These are phyloP conservation scores for Wickerhamomyces rabaulensis DNA, from an alignment of 805 yeast genomes.

Conservation along the genomic window DNA sequence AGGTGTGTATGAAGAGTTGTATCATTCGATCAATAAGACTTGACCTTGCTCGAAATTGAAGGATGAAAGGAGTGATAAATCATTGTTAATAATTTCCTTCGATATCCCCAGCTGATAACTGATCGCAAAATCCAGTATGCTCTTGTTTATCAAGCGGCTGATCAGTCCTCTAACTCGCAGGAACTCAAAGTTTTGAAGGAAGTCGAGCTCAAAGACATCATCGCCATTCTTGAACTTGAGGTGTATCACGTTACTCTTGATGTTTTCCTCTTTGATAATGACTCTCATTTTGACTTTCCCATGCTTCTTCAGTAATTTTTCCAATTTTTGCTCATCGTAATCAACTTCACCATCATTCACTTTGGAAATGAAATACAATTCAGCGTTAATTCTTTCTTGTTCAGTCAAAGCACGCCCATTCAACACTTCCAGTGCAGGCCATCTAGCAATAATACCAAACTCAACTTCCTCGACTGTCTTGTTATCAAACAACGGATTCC, in stretches of 20 bases:
- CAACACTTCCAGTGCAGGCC: slow-evolving; percentile 33
- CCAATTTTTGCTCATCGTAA: slow-evolving; percentile 36
- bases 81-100: slow-evolving; percentile 20
- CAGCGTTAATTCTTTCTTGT: slow-evolving; percentile 57
- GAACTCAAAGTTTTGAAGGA: slow-evolving; percentile 28
- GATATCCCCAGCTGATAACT: slow-evolving; percentile 17
- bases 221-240: slow-evolving; percentile 3
- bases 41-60: slow-evolving; percentile 18
- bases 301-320: slow-evolving; percentile 32
- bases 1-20: too few relatives aligned
- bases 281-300: slow-evolving; percentile 9
- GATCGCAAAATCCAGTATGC: slow-evolving; percentile 22
- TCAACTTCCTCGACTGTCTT: slow-evolving; percentile 20
- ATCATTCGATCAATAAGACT: slow-evolving; percentile 6
- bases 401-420: slow-evolving; percentile 53
- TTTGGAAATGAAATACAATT: slow-evolving; percentile 56
- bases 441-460: slow-evolving; percentile 41
- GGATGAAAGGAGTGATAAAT: slow-evolving; percentile 20
- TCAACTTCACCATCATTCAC: slow-evolving; percentile 28
- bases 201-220: slow-evolving; percentile 4
- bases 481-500: slow-evolving; percentile 43
- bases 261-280: not conserved
- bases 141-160: slow-evolving; percentile 17
- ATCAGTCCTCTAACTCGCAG: slow-evolving; percentile 31
- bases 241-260: slow-evolving; percentile 1